These are phyloP conservation scores for Leccinum broughii DNA, from an alignment of 768 basidiomycete species.

Conservation along the genomic window DNA sequence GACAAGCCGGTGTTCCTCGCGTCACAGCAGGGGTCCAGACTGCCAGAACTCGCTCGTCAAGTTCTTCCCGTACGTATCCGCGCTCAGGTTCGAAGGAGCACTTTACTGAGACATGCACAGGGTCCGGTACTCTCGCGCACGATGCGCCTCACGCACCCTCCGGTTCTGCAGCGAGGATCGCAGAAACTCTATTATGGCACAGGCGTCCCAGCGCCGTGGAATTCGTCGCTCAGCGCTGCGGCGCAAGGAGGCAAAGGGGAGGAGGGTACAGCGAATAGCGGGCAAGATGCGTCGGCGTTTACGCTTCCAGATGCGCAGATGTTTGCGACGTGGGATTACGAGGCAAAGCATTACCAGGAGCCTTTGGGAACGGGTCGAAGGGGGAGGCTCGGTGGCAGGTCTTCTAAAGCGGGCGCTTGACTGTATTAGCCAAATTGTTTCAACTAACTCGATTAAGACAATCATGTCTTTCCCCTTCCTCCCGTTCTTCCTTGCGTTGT, in stretches of 20 bases:
- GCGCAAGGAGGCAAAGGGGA: slow-evolving; percentile 26
- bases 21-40: slow-evolving; percentile 60
- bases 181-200: slow-evolving; percentile 44
- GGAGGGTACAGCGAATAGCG: slow-evolving; percentile 20
- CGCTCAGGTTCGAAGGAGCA: not conserved
- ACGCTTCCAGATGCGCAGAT: slow-evolving; percentile 48
- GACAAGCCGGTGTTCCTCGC: slow-evolving; percentile 63
- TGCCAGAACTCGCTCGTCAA: slow-evolving; percentile 65
- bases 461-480: slow-evolving; percentile 36
- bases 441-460: not conserved
- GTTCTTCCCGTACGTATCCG: slow-evolving; percentile 66
- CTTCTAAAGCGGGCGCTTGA: not conserved
- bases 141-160: slow-evolving; percentile 64
- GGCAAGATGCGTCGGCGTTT: slow-evolving; percentile 31
- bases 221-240: slow-evolving; percentile 32
- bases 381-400: slow-evolving; percentile 16
- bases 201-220: slow-evolving; percentile 46
- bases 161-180: slow-evolving; percentile 51
- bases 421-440: not conserved
- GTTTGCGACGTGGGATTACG: slow-evolving; percentile 53
- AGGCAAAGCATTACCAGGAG: slow-evolving; percentile 43
- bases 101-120: slow-evolving; percentile 35
- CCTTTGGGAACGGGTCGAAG: slow-evolving; percentile 34
- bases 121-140: slow-evolving; percentile 58
- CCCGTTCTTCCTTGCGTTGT: slow-evolving; percentile 48